Evolutionary conservation across 1,284 basidiomycete species (phyloP).

Genomic region (Sporisorium graminicola): DNA sequence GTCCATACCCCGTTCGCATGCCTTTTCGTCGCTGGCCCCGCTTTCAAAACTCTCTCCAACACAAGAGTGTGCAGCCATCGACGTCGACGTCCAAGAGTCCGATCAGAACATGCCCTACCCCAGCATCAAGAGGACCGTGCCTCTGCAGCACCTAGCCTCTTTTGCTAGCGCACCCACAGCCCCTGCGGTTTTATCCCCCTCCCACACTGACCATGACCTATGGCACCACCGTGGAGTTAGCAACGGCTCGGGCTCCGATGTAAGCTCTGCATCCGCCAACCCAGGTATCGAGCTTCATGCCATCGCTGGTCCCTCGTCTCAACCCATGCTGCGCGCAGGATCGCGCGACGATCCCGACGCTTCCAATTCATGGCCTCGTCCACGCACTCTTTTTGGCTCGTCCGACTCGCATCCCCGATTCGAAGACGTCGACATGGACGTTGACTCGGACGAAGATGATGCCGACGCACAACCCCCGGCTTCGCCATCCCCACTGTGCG

Average conservation of each 20-base stretch:
- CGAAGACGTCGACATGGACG: conserved; percentile 46
- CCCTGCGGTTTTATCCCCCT: background rate
- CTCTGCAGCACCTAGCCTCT: conserved; percentile 27
- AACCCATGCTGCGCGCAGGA: conserved; percentile 34
- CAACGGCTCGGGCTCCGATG: conserved; percentile 45
- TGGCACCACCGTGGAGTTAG: conserved; percentile 45
- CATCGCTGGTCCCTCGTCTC: conserved; percentile 38
- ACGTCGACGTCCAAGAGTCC: conserved; percentile 19
- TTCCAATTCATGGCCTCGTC: conserved; percentile 16
- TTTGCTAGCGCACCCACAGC: conserved; percentile 21
- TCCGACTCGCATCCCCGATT: conserved; percentile 27
- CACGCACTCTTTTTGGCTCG: conserved; percentile 32
- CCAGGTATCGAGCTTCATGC: conserved; percentile 35
- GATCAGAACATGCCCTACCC: conserved; percentile 12
- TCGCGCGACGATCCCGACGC: conserved; percentile 22
- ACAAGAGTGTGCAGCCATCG: conserved; percentile 30
- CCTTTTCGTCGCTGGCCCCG: conserved; percentile 48
- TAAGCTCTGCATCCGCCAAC: conserved; percentile 35
- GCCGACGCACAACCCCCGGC: conserved; percentile 38
- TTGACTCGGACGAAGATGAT: conserved; percentile 49
- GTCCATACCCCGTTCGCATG: conserved; percentile 49
- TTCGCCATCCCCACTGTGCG: conserved; percentile 52
- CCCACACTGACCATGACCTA: conserved; percentile 6
- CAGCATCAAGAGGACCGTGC: conserved; percentile 43
- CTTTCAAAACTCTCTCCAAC: conserved; percentile 37